Base-by-base conservation (phyloP, 768 basidiomycete genomes). In the Psilocybe azurescens region DNA sequence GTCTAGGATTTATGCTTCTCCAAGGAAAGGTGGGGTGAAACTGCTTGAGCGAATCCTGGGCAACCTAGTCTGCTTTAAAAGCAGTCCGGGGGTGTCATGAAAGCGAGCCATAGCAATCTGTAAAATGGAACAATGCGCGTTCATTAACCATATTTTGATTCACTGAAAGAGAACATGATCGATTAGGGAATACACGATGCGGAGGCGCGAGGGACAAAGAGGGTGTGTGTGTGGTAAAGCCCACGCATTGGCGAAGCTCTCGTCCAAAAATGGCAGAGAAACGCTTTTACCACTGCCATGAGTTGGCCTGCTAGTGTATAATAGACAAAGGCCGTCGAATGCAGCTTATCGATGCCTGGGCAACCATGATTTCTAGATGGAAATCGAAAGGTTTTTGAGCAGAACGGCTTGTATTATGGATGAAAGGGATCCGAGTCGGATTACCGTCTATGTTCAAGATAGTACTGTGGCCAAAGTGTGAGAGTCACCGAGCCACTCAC, bases 11-110 rank as follows among this genome's bases (percentile, higher is more conserved):
- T 36, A 44, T 53, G 20, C 46, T 29, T 8, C 18, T 6, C 11
- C 41, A 10, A 52, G 24, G 52, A 51, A 14, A 20, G 50, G 50
- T 16, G 16, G 61, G 38, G 46, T 60, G 59, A 60, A 55, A 60
- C 59, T 36, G 36, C 53, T 53, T 55, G 51, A 39, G 53, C 54
- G 44, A 50, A 44, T 36, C 24, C 20, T 32, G 20, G 16, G 8
- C 20, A 14, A 16, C 41, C 32, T 50, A 38, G 61, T 44, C 61
- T 53, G 50, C 52, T 62, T 62, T 62, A 53, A 62, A 62, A 62
- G 61, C 32, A 3, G 51, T 32, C 61, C 51, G 29, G 32, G 30
- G 46, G 5, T 18, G 16, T 29, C 44, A 62, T 54, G 51, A 58
- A 58, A 58, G 51, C 52, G 46, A 58, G 56, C 33, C 48, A 58